A percentile compares a stretch with the other conserved stretches of the same genome.
Conservation (phyloP, 768 basidiomycete species). For the Lactarius sanguifluus region DNA sequence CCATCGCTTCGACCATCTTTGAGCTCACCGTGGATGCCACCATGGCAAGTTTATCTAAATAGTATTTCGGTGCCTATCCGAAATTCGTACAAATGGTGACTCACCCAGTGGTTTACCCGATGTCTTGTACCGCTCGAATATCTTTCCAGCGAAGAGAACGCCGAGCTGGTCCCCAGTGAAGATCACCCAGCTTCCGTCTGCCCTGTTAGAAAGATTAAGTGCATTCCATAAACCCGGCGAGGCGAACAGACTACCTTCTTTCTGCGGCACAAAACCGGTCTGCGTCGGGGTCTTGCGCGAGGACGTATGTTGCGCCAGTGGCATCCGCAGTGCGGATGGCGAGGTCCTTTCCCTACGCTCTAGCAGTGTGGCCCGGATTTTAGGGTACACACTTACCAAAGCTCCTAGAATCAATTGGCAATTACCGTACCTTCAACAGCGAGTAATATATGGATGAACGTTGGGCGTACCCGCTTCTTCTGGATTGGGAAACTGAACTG, state of each 20-base stretch:
- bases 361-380: background rate
- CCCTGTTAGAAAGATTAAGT: slow-evolving; percentile 35
- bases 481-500: slow-evolving; percentile 84
- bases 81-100: slow-evolving; percentile 7
- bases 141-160: slow-evolving; percentile 49
- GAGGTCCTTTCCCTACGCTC: slow-evolving; percentile 51
- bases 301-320: slow-evolving; percentile 57
- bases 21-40: slow-evolving; percentile 90
- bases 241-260: slow-evolving; percentile 46
- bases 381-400: slow-evolving; percentile 25
- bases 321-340: slow-evolving; percentile 63
- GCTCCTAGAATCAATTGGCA: slow-evolving; percentile 28
- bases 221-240: background rate
- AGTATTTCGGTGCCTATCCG: slow-evolving; percentile 37
- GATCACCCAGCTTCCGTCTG: slow-evolving; percentile 55
- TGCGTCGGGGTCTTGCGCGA: slow-evolving; percentile 89
- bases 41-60: slow-evolving; percentile 67
- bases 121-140: slow-evolving; percentile 46
- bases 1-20: slow-evolving; percentile 84
- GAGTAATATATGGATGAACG: background rate
- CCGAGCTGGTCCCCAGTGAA: slow-evolving; percentile 91
- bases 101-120: slow-evolving; percentile 47
- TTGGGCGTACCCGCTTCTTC: slow-evolving; percentile 72
- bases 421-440: background rate
- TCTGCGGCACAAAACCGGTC: slow-evolving; percentile 83